Conservation (phyloP, 306 rosid genomes). For the Castanopsis chinensis region DNA sequence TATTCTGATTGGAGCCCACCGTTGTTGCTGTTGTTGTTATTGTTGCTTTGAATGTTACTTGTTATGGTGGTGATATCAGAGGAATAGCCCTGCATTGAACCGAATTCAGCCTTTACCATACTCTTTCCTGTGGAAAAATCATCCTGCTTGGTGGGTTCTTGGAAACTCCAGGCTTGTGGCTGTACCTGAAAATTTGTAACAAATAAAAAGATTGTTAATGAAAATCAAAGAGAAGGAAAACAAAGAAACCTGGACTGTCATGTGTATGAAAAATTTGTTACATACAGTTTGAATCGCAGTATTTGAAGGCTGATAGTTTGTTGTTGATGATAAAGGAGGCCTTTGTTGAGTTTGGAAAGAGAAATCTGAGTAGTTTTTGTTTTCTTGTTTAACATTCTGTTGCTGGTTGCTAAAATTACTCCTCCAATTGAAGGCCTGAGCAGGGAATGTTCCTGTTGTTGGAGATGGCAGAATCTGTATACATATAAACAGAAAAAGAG, state of each 20-base stretch:
- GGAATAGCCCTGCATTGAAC: conserved; percentile 44
- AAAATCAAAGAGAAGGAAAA: not conserved
- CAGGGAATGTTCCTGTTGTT: conserved; percentile 71
- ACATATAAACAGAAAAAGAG: not conserved
- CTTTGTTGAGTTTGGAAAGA: conserved; percentile 60
- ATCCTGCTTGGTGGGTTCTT: conserved; percentile 50
- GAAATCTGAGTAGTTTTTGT: conserved; percentile 49
- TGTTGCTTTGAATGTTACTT: conserved; percentile 26
- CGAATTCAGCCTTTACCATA: conserved; percentile 50
- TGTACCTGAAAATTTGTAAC: conserved; percentile 17
- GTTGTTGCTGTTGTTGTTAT: not conserved
- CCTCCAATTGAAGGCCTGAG: conserved; percentile 58
- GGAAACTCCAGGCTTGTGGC: conserved; percentile 56
- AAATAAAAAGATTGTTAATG: not conserved
- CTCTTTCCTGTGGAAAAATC: conserved; percentile 38
- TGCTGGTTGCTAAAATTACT: conserved; percentile 37
- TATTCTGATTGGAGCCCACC: conserved; percentile 44
- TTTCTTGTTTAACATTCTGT: conserved; percentile 57
- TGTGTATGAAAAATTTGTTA: conserved; percentile 10
- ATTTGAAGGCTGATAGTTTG: conserved; percentile 51
- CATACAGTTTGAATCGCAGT: conserved; percentile 41
- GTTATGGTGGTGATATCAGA: conserved; percentile 46
- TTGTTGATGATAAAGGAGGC: conserved; percentile 43
- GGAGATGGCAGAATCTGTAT: conserved; percentile 73
- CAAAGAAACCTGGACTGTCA: not conserved